phyloP scores from a whole-genome alignment of 345 rosid genomes.

The Brassica nigra region DNA sequence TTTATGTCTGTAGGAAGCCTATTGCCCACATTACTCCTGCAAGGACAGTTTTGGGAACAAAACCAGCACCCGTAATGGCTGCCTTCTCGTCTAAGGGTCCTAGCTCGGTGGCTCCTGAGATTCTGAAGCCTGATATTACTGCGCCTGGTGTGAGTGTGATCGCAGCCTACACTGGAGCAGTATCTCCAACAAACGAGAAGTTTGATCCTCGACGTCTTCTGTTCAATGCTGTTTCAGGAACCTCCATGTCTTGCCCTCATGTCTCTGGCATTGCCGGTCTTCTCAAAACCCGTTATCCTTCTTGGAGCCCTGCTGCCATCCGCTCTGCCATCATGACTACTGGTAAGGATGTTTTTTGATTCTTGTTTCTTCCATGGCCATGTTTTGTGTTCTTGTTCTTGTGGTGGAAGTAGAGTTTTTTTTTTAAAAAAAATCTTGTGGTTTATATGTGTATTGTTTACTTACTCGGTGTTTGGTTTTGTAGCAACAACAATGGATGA shows the following conservation, averaged over 20 bases:
- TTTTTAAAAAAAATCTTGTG: background rate
- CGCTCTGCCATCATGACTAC: constrained; percentile 80
- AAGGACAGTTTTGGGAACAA: constrained; percentile 42
- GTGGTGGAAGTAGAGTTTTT: background rate
- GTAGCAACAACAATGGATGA: constrained; percentile 65
- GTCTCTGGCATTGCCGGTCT: constrained; percentile 77
- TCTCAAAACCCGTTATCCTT: constrained; percentile 66
- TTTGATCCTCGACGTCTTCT: constrained; percentile 58
- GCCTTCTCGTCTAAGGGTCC: constrained; percentile 85
- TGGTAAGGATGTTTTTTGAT: constrained; percentile 39
- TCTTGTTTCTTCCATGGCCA: constrained; percentile 1
- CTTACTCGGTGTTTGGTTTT: background rate
- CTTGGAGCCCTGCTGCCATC: constrained; percentile 86
- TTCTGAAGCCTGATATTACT: constrained; percentile 82
- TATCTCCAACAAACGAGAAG: constrained; percentile 52
- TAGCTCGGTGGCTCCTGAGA: constrained; percentile 55
- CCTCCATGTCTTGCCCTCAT: constrained; percentile 94
- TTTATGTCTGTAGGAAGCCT: constrained; percentile 52
- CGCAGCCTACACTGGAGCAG: constrained; percentile 68
- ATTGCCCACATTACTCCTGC: constrained; percentile 54
- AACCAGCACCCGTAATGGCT: constrained; percentile 78
- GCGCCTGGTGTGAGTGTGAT: constrained; percentile 87
- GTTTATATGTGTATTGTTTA: background rate
- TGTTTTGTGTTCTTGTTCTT: background rate
- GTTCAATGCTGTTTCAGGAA: constrained; percentile 64